Evolutionary conservation across 129 eudicot species (phyloP), one percentile per base, ranked within the genome.

Genomic region (Sambucus nigra): DNA sequence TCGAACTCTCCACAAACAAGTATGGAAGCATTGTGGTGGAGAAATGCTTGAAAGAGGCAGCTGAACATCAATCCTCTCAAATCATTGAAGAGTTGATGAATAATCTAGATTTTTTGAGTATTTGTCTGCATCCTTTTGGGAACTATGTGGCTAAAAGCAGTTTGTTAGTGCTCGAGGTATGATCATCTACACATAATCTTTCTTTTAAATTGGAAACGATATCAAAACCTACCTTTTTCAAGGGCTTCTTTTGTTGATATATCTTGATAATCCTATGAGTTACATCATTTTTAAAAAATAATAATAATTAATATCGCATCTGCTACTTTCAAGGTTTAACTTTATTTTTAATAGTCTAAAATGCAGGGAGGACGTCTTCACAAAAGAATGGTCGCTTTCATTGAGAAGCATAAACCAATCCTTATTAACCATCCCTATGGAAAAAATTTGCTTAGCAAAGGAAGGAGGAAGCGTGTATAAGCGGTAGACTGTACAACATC

Each of bases 1-100:
- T 74, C 10, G 7, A 60, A 14, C 70, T 87, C 7, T 72, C 89
- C 2, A 74, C 56, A 81, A 72, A 77, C 61, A 87, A 87, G 56
- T 77, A 68, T 33, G 94, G 81, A 4, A 82, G 94, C 55, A 72
- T 82, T 58, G 96, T 87, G 31, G 88, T 87, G n/a, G 96, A 87
- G 57, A 80, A 77, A 66, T 73, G 72, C 29, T 35, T 87, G 51
- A 79, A 68, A 33, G 82, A 66, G n/a, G 35, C 64, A 20, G 24
- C 60, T 12, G 85, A 56, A 18, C 78, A 65, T 1, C 69, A 70
- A 19, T 32, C 49, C 0, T 10, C 53, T 1, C 38, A 20, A 2
- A 79, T 87, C n/a, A 66, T 76, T 23, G 45, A 65, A 0, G 96
- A 87, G 70, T 47, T 87, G 2, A 25, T 77, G 50, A n/a, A 21